Evolutionary conservation across 108 stramenopile species (phyloP).

Genomic region (Conticribra guillardii): DNA sequence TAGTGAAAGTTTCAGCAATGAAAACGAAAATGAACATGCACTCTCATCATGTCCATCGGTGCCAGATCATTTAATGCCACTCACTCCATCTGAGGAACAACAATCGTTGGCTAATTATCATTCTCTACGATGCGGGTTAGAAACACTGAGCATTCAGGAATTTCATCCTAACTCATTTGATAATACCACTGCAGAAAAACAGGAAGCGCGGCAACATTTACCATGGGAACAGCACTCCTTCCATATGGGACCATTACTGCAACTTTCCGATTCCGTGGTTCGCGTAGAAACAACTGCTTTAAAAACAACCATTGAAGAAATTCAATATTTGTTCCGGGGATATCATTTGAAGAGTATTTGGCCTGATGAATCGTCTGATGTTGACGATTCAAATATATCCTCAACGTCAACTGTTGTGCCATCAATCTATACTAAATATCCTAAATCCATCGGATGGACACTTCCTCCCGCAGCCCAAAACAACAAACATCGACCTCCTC

Average conservation of each 20-base stretch:
- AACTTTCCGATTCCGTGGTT: conserved; percentile 48
- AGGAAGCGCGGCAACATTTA: neutral
- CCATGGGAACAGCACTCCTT: conserved; percentile 40
- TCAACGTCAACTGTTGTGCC: neutral
- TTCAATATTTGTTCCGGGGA: conserved; percentile 43
- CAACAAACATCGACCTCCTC: neutral
- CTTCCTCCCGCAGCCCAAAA: neutral
- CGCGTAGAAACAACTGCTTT: conserved; percentile 40
- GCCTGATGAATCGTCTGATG: neutral
- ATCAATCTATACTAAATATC: conserved; percentile 1
- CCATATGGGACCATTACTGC: conserved; percentile 31
- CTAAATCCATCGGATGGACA: conserved; percentile 42
- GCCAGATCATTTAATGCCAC: conserved; percentile 15
- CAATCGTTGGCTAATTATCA: conserved; percentile 9
- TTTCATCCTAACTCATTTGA: conserved; percentile 18
- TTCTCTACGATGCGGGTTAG: conserved; percentile 26
- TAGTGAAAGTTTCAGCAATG: too few relatives aligned
- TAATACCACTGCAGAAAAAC: neutral
- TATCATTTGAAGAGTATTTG: conserved; percentile 38
- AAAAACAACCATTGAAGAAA: conserved; percentile 21
- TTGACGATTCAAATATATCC: neutral
- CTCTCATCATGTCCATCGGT: conserved; percentile 29
- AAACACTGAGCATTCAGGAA: conserved; percentile 22
- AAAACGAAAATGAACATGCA: conserved; percentile 21
- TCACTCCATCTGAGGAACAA: conserved; percentile 6